These are phyloP conservation scores for Magnusiomyces sp. DNA, from an alignment of 1,139 yeast species.

Conservation along the genomic window DNA sequence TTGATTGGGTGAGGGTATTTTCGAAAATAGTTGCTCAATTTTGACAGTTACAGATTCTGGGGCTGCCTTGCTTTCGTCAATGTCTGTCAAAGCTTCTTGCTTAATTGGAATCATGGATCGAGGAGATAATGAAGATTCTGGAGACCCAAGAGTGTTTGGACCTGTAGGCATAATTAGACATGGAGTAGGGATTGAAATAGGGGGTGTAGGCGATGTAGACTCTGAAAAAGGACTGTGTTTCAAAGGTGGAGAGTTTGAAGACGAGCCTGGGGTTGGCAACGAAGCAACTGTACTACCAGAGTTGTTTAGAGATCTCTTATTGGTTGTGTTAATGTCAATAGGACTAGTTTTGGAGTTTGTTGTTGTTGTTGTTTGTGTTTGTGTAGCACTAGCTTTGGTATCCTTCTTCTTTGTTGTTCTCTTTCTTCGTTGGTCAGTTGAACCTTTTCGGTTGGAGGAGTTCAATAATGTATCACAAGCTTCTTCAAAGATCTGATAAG, in stretches of 20 bases:
- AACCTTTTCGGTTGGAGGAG: slow-evolving; percentile 3
- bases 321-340: background rate
- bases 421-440: slow-evolving; percentile 4
- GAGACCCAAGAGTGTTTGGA: background rate
- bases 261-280: background rate
- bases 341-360: background rate
- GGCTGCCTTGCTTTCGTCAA: no score
- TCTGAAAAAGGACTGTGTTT: background rate
- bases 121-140: background rate
- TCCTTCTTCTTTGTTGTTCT: slow-evolving; percentile 8
- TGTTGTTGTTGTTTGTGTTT: background rate
- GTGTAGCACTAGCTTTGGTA: background rate
- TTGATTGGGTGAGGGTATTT: background rate
- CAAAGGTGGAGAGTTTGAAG: background rate
- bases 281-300: background rate
- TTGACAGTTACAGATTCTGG: background rate
- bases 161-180: background rate
- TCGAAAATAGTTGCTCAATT: background rate
- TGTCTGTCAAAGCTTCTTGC: background rate
- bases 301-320: background rate
- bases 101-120: background rate
- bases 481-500: slow-evolving; percentile 22
- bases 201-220: background rate
- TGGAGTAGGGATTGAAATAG: background rate
- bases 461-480: slow-evolving; percentile 22